These are phyloP conservation scores for Trichoderma pleuroti DNA, from an alignment of 2,329 filamentous ascomycete species.

Conservation along the genomic window DNA sequence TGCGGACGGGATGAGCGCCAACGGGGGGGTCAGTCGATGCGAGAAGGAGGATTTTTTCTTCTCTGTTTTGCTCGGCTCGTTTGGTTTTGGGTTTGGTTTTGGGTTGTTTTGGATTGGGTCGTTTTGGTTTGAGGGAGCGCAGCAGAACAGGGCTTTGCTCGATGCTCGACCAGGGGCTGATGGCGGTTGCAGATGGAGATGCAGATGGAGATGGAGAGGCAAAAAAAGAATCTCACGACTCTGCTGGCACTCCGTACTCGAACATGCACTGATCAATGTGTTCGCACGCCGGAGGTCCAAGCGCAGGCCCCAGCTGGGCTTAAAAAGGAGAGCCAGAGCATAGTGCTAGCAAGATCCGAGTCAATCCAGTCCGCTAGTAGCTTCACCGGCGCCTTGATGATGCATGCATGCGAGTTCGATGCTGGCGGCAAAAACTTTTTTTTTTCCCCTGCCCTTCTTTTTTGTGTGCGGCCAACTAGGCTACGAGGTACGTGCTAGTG, in stretches of 20 bases:
- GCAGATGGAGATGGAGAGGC: background rate
- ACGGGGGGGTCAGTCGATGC: conserved; percentile 5
- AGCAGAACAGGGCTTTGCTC: conserved; percentile 10
- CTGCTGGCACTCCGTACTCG: no score
- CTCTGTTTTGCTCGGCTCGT: background rate
- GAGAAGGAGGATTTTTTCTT: background rate
- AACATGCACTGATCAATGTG: background rate
- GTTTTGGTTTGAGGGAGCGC: background rate
- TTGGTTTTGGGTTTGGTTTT: background rate
- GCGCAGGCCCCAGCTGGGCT: background rate
- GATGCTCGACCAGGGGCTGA: conserved; percentile 8
- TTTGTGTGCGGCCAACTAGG: conserved; percentile 6
- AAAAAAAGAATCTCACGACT: background rate
- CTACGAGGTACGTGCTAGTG: background rate
- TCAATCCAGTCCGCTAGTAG: background rate
- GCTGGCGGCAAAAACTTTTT: conserved; percentile 16
- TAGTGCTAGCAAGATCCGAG: background rate
- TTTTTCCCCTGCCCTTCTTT: background rate
- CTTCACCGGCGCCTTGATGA: background rate
- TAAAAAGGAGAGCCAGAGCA: background rate
- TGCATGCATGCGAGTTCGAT: background rate
- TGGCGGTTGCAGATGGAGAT: background rate
- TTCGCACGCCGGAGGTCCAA: background rate
- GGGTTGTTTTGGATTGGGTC: background rate
- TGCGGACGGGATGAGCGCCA: conserved; percentile 2